Conservation (phyloP, 108 stramenopile species). For the Aureococcus anophagefferens region DNA sequence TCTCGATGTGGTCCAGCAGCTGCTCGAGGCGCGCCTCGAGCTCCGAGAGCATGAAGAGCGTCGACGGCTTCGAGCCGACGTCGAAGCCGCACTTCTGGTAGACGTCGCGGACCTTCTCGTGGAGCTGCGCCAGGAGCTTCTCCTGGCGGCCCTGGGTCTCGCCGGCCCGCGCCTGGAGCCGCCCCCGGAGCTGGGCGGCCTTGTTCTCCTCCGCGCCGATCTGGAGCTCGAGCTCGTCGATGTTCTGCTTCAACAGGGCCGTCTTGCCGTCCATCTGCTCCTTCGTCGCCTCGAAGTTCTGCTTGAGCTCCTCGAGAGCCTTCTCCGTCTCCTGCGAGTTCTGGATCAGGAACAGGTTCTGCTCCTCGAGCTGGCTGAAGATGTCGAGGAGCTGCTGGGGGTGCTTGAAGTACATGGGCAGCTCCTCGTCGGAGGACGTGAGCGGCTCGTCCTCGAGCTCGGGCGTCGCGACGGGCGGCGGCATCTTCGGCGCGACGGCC, state of each 20-base stretch:
- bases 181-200: slow-evolving; percentile 26
- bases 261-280: slow-evolving; percentile 39
- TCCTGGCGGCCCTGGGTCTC: slow-evolving; percentile 42
- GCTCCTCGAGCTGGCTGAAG: slow-evolving; percentile 46
- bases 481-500: too few relatives aligned
- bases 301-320: slow-evolving; percentile 51
- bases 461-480: too few relatives aligned
- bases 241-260: slow-evolving; percentile 13
- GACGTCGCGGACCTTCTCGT: slow-evolving; percentile 37
- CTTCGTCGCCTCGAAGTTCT: slow-evolving; percentile 31
- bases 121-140: slow-evolving; percentile 33
- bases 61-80: slow-evolving; percentile 31
- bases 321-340: slow-evolving; percentile 56
- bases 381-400: slow-evolving; percentile 54
- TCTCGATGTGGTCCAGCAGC: slow-evolving; percentile 33
- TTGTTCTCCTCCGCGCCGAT: slow-evolving; percentile 39
- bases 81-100: slow-evolving; percentile 51
- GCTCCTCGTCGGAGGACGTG: slow-evolving; percentile 44
- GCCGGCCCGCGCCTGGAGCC: slow-evolving; percentile 28
- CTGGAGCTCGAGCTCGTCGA: slow-evolving; percentile 22
- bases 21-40: slow-evolving; percentile 46
- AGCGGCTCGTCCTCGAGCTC: slow-evolving; percentile 37
- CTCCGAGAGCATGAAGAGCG: slow-evolving; percentile 45
- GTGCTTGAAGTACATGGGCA: slow-evolving; percentile 54
- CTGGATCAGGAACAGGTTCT: slow-evolving; percentile 57